A percentile compares a stretch with the other conserved stretches of the same genome.
Conservation (phyloP, 768 basidiomycete genomes). For the Suillus americanus region DNA sequence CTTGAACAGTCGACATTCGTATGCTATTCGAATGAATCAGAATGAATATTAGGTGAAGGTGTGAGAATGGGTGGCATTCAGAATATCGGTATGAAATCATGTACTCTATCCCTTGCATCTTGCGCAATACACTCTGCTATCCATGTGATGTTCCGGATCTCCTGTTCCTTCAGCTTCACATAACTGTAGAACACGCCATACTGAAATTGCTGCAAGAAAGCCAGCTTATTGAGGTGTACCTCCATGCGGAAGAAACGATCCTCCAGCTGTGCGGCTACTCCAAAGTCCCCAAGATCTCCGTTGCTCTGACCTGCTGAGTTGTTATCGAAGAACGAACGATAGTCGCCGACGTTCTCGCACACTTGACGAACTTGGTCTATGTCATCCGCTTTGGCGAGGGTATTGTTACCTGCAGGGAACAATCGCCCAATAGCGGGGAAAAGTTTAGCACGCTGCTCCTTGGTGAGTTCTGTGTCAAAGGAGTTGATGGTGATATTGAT, state of each 20-base stretch:
- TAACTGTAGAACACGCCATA: slow-evolving; percentile 91
- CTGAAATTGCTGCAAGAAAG: slow-evolving; percentile 97
- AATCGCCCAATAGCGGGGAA: slow-evolving; percentile 94
- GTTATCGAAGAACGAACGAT: slow-evolving; percentile 84
- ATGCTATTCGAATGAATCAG: no score
- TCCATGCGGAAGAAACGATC: slow-evolving; percentile 94
- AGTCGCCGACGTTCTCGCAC: slow-evolving; percentile 88
- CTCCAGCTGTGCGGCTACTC: slow-evolving; percentile 71
- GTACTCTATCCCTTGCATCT: slow-evolving; percentile 92
- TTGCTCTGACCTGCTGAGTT: slow-evolving; percentile 39
- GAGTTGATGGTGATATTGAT: slow-evolving; percentile 99
- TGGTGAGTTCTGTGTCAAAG: slow-evolving; percentile 90
- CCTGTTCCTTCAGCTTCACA: slow-evolving; percentile 89
- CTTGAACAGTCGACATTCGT: no score
- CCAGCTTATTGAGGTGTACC: slow-evolving; percentile 90
- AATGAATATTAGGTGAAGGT: no score
- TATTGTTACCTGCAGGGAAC: slow-evolving; percentile 95
- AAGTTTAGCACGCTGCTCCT: slow-evolving; percentile 91
- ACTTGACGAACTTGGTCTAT: slow-evolving; percentile 87
- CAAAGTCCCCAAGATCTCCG: slow-evolving; percentile 42
- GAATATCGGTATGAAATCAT: slow-evolving; percentile 93
- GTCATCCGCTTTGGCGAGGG: slow-evolving; percentile 91
- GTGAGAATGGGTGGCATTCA: no score
- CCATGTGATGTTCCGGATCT: slow-evolving; percentile 87
- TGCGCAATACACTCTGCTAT: slow-evolving; percentile 99